These are phyloP conservation scores for Tricholoma flavovirens DNA, from an alignment of 768 basidiomycete species.

Conservation along the genomic window DNA sequence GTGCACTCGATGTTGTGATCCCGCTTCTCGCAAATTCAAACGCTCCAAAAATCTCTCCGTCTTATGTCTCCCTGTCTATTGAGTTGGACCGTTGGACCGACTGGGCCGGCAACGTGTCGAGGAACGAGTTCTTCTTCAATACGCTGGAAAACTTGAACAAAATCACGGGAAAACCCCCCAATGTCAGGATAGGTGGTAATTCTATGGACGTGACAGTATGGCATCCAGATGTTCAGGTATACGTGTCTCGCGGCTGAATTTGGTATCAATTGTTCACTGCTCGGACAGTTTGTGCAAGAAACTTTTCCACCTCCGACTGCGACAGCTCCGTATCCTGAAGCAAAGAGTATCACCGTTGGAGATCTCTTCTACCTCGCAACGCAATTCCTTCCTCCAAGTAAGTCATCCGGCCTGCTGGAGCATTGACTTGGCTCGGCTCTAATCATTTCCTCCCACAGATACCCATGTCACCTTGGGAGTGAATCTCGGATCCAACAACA, in stretches of 20 bases:
- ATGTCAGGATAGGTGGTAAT: conserved; percentile 56
- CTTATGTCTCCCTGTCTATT: conserved; percentile 58
- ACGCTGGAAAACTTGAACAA: conserved; percentile 49
- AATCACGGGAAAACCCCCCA: conserved; percentile 48
- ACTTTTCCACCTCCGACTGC: conserved; percentile 44
- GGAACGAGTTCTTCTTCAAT: conserved; percentile 57
- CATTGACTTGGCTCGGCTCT: background rate
- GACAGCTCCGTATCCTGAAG: conserved; percentile 62
- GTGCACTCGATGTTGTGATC: conserved; percentile 28
- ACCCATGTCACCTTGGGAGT: conserved; percentile 65
- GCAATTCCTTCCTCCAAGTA: conserved; percentile 16
- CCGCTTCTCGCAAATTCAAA: conserved; percentile 29
- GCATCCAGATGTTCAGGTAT: conserved; percentile 39
- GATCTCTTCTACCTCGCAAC: conserved; percentile 43
- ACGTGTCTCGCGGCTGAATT: background rate
- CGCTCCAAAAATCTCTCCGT: conserved; percentile 34
- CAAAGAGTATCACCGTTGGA: conserved; percentile 53
- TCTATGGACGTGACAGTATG: conserved; percentile 56
- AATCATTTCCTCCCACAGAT: conserved; percentile 28
- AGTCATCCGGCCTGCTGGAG: background rate
- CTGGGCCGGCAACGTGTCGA: conserved; percentile 50
- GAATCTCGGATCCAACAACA: conserved; percentile 53
- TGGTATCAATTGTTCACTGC: background rate
- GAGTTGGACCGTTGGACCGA: conserved; percentile 69
- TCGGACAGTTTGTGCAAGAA: conserved; percentile 38